These are phyloP conservation scores for Zea mays DNA, from an alignment of 176 grass and related monocot genomes.

Conservation along the genomic window Zm-B73-REFERENCE-NAM-5.0 NC_050100.1:13578001-13578500, in stretches of 20 bases:
- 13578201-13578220: too few relatives aligned
- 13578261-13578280: too few relatives aligned
- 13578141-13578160: neutral
- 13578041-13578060: neutral
- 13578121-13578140: neutral
- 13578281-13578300: too few relatives aligned
- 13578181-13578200: too few relatives aligned
- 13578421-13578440: neutral
- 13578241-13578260: too few relatives aligned
- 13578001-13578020: neutral
- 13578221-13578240: too few relatives aligned
- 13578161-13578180: too few relatives aligned
- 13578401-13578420: neutral
- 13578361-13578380: neutral
- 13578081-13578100: neutral
- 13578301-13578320: too few relatives aligned
- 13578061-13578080: neutral
- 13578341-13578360: neutral
- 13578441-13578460: too few relatives aligned
- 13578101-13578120: neutral
- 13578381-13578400: neutral
- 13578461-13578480: neutral
- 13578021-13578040: neutral
- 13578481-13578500: constrained; percentile 33
- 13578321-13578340: too few relatives aligned